Evolutionary conservation across 257 asterid species (phyloP).

Genomic region (Lithospermum erythrorhizon): DNA sequence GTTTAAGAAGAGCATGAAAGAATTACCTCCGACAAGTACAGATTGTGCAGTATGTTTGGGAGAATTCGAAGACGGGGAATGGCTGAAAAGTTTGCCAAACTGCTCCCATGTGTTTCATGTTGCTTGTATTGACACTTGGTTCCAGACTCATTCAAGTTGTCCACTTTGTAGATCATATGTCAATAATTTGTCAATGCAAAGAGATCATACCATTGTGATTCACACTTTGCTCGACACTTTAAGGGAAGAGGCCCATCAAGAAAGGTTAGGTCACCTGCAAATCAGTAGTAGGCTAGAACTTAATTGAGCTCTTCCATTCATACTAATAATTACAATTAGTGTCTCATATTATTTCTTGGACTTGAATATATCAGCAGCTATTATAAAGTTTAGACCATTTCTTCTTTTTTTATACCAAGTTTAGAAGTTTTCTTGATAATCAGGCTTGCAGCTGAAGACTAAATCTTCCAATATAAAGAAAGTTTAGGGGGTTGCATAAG

Average conservation of each 20-base stretch:
- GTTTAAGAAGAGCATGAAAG: conserved; percentile 27
- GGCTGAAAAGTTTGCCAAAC: conserved; percentile 48
- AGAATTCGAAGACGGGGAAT: conserved; percentile 56
- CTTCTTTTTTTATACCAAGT: no score
- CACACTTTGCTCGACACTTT: conserved; percentile 26
- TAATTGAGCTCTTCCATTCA: conserved; percentile 8
- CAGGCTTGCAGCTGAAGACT: no score
- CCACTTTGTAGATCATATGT: conserved; percentile 52
- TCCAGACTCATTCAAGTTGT: conserved; percentile 68
- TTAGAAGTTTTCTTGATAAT: no score
- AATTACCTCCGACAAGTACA: neutral
- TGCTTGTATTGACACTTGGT: conserved; percentile 69
- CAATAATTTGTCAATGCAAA: conserved; percentile 2
- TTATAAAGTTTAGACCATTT: no score
- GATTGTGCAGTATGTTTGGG: conserved; percentile 71
- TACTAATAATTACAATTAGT: neutral
- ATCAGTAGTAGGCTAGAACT: conserved; percentile 11
- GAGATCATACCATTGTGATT: conserved; percentile 14
- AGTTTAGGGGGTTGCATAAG: no score
- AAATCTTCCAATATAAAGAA: no score
- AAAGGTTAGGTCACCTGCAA: conserved; percentile 18
- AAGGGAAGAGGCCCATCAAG: conserved; percentile 29
- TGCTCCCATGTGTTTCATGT: conserved; percentile 68
- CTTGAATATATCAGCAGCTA: no score
- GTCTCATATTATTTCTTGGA: neutral